Conservation (phyloP, 345 rosid species). For the Brassica napus region Da-Ae NC_063449.1:41125001-41125500, state of each 20-base stretch:
- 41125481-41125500: neutral
- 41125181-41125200: too few species aligned
- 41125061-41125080: neutral
- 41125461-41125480: neutral
- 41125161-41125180: too few species aligned
- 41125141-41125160: too few species aligned
- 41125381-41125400: neutral
- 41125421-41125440: neutral
- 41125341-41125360: neutral
- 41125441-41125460: neutral
- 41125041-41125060: neutral
- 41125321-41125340: neutral
- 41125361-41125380: neutral
- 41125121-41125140: neutral
- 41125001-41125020: neutral
- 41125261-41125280: too few species aligned
- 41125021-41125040: neutral
- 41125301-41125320: neutral
- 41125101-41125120: neutral
- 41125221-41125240: too few species aligned
- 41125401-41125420: neutral
- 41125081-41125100: neutral
- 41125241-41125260: too few species aligned
- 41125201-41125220: too few species aligned
- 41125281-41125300: too few species aligned